Conservation (phyloP, 257 asterid species). For the Paulownia fortunei region DNA sequence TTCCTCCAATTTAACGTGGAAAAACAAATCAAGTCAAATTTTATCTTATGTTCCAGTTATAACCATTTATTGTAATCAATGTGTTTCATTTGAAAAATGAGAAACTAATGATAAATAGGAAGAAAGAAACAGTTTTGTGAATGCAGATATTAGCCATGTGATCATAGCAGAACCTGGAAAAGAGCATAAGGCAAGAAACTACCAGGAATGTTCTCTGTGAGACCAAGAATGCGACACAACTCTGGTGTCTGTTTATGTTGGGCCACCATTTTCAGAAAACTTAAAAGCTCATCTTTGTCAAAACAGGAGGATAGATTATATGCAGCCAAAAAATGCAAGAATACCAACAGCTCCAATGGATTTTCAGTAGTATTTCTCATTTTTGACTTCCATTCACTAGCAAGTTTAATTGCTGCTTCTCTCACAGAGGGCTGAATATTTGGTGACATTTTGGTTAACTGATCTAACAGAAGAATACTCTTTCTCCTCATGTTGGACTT, state of each 20-base stretch:
- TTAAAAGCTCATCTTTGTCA: conserved; percentile 41
- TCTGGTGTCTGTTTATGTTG: conserved; percentile 45
- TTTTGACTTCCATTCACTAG: conserved; percentile 50
- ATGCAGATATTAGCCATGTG: background rate
- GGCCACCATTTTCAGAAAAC: conserved; percentile 34
- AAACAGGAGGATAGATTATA: conserved; percentile 49
- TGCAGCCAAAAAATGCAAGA: conserved; percentile 58
- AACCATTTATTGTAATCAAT: background rate
- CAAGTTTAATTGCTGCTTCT: conserved; percentile 49
- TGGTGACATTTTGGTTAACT: conserved; percentile 45
- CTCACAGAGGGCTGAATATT: conserved; percentile 37
- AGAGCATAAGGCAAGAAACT: conserved; percentile 18
- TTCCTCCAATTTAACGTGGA: background rate
- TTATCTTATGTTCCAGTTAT: background rate
- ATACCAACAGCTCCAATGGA: conserved; percentile 42
- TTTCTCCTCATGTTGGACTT: conserved; percentile 33
- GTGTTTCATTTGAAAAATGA: background rate
- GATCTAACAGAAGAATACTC: conserved; percentile 44
- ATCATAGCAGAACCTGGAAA: background rate
- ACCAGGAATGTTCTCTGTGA: conserved; percentile 38
- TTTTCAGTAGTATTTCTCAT: conserved; percentile 30
- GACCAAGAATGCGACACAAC: conserved; percentile 41
- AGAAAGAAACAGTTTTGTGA: background rate
- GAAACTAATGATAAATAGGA: background rate
- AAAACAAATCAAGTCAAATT: background rate